These are phyloP conservation scores for Arxiozyma heterogenica DNA, from an alignment of 1,139 yeast species.

Conservation along the genomic window DNA sequence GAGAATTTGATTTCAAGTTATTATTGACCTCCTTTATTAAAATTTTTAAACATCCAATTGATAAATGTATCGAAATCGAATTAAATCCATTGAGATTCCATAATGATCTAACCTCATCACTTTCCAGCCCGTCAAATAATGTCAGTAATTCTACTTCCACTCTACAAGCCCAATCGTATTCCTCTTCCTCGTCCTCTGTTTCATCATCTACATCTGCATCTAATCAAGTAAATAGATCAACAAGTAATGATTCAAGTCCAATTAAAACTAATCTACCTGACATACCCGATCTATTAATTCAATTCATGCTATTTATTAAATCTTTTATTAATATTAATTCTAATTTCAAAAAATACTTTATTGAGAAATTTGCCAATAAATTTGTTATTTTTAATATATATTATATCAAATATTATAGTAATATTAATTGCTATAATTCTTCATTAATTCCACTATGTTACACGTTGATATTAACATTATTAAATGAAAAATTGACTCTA, in stretches of 20 bases:
- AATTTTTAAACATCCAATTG: conserved; percentile 41
- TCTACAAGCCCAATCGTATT: not conserved
- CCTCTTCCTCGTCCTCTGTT: not conserved
- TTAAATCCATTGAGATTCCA: conserved; percentile 29
- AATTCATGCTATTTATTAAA: conserved; percentile 58
- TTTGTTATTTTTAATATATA: conserved; percentile 46
- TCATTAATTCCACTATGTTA: conserved; percentile 51
- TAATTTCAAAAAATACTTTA: conserved; percentile 41
- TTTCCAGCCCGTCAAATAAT: not conserved
- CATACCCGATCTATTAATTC: conserved; percentile 46
- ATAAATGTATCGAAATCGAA: conserved; percentile 32
- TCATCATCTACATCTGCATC: not conserved
- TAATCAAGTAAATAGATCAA: not conserved
- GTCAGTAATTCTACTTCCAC: not conserved
- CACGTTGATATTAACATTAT: conserved; percentile 51
- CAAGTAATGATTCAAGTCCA: conserved; percentile 3
- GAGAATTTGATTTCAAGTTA: conserved; percentile 44
- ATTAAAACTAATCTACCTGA: conserved; percentile 20
- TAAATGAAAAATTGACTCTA: conserved; percentile 41
- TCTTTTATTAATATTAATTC: conserved; percentile 69
- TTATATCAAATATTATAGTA: conserved; percentile 45
- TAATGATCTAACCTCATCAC: conserved; percentile 1
- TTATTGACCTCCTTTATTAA: conserved; percentile 40
- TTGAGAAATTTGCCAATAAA: conserved; percentile 44
- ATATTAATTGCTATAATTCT: conserved; percentile 33